Evolutionary conservation across 73 alveolate species (phyloP), one percentile per base, ranked within the genome.

Genomic region (Paramecium biaurelia): DNA sequence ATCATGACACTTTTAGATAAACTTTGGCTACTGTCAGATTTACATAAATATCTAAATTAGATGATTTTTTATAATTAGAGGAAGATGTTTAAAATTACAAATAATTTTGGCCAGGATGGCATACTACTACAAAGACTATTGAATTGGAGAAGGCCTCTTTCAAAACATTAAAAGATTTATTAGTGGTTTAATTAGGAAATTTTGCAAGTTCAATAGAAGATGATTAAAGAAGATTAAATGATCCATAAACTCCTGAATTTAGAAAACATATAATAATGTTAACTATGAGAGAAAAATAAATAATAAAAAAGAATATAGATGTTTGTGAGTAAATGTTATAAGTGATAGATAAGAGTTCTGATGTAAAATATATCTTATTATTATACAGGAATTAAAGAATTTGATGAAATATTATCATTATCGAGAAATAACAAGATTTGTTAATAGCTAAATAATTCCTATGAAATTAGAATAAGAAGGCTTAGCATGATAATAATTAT

Each of bases 1-100:
- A 92, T 85, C 95, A 95, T 85, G 92, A 92, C 43, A 93, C 93
- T 34, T 92, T 94, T 57, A 72, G 92, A 41, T 96, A 95, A 47
- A 23, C 95, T 18, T 57, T 95, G 24, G 92, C 93, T 41, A 93
- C 84, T 85, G 92, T 92, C 24, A 90, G 98, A 85, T 94, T 93
- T 85, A 42, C 94, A n/a, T 26, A 63, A 21, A 85, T 58, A 43
- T 95, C 92, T 53, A 94, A 34, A 79, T 79, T 79, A 11, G 76
- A 79, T 79, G 70, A 79, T 8, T 79, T 79, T 18, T 34, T 79
- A 20, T 30, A 32, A 23, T 79, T 79, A 45, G 90, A 79, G 20
- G 90, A 79, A 20, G 70, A 38, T 41, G 56, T 42, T 6, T 8
- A 21, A 14, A 24, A 47, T 20, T 79, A 14, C 43, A 43, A 79